These are phyloP conservation scores for Penicillium canescens DNA, from an alignment of 495 filamentous ascomycete genomes.

Conservation along the genomic window DNA sequence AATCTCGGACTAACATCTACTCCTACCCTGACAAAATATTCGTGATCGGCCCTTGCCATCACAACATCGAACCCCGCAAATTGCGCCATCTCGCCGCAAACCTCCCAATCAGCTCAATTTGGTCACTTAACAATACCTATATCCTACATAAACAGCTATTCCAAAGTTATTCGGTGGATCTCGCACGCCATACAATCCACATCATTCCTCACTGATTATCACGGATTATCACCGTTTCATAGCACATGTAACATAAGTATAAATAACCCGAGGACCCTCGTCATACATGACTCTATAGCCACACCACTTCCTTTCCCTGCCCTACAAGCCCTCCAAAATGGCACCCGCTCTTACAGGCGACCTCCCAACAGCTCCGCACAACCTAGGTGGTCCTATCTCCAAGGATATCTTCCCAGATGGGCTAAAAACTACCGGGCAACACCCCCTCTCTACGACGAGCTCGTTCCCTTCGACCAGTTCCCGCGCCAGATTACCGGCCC, in stretches of 20 bases:
- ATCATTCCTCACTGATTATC: constrained; percentile 18
- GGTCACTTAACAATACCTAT: not conserved
- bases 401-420: constrained; percentile 49
- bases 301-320: not conserved
- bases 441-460: constrained; percentile 64
- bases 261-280: constrained; percentile 13
- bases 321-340: constrained; percentile 19
- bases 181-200: constrained; percentile 28
- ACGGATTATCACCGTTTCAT: no score
- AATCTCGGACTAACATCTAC: no score
- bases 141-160: not conserved
- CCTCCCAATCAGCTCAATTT: constrained; percentile 15
- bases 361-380: constrained; percentile 32
- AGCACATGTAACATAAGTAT: constrained; percentile 11
- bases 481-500: constrained; percentile 69
- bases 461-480: constrained; percentile 69
- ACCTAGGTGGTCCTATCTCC: constrained; percentile 25
- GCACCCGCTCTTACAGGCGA: constrained; percentile 36
- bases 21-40: not conserved
- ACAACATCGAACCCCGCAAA: constrained; percentile 34
- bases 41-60: constrained; percentile 17
- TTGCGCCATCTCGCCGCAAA: constrained; percentile 30
- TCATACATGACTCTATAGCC: not conserved
- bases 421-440: constrained; percentile 71
- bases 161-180: not conserved